A percentile compares a stretch with the other conserved stretches of the same genome.
Conservation (phyloP, 495 filamentous ascomycete species). For the Aspergillus sclerotioniger region DNA sequence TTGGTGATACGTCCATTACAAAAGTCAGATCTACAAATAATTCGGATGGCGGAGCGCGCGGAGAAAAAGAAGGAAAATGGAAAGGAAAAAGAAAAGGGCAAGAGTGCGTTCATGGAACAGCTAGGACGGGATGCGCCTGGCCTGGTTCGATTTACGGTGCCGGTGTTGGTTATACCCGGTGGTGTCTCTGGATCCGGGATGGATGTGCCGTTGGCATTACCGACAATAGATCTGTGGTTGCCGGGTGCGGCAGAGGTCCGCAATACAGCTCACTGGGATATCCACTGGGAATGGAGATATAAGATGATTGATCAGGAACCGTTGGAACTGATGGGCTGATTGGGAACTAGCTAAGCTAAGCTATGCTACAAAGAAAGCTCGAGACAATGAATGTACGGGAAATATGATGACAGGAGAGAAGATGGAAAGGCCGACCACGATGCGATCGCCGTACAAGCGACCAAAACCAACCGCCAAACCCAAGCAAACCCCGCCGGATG, state of each 20-base stretch:
- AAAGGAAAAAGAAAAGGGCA: not conserved
- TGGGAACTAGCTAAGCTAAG: slow-evolving; percentile 11
- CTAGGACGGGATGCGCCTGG: slow-evolving; percentile 29
- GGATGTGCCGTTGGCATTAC: slow-evolving; percentile 30
- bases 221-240: slow-evolving; percentile 28
- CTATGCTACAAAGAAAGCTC: slow-evolving; percentile 30
- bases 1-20: not conserved
- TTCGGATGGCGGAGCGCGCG: not conserved
- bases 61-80: not conserved
- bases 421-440: slow-evolving; percentile 3
- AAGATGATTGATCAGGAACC: slow-evolving; percentile 42
- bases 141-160: slow-evolving; percentile 38
- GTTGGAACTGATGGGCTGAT: slow-evolving; percentile 36
- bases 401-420: slow-evolving; percentile 1
- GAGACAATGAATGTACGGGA: slow-evolving; percentile 21
- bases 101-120: slow-evolving; percentile 4
- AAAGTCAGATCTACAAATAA: not conserved
- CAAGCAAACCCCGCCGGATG: not conserved
- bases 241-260: slow-evolving; percentile 2
- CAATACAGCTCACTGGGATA: slow-evolving; percentile 6
- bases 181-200: not conserved
- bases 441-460: not conserved
- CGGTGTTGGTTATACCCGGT: slow-evolving; percentile 26
- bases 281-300: slow-evolving; percentile 46
- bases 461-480: slow-evolving; percentile 3